A percentile compares a stretch with the other conserved stretches of the same genome.
These are phyloP conservation scores for Catharanthus roseus DNA, from an alignment of 257 asterid genomes.

Conservation along the genomic window DNA sequence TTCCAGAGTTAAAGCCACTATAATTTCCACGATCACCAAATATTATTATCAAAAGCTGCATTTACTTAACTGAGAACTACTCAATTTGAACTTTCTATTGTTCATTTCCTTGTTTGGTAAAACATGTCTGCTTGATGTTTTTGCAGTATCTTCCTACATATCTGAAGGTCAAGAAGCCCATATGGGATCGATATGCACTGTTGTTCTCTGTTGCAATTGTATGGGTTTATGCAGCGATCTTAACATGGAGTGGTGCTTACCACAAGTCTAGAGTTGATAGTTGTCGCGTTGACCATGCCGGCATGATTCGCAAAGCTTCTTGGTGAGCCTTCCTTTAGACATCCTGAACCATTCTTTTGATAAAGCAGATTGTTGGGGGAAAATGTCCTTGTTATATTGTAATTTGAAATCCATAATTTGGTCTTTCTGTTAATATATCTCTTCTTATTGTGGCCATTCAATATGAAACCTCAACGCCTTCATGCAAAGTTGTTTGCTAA, in stretches of 20 bases:
- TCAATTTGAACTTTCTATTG: neutral
- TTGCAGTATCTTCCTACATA: constrained; percentile 56
- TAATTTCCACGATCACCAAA: neutral
- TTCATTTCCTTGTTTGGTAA: neutral
- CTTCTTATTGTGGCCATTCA: neutral
- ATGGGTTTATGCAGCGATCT: constrained; percentile 58
- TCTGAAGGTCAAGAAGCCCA: constrained; percentile 40
- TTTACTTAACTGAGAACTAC: neutral
- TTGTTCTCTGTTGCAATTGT: constrained; percentile 47
- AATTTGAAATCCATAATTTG: neutral
- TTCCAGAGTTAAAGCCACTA: neutral
- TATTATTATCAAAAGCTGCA: neutral
- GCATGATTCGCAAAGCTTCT: constrained; percentile 45
- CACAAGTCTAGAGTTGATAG: constrained; percentile 26
- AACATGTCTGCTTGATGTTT: neutral
- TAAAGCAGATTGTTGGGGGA: neutral
- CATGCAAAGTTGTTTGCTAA: no score
- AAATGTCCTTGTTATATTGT: neutral
- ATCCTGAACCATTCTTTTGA: neutral
- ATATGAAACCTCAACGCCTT: no score
- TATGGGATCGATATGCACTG: constrained; percentile 55
- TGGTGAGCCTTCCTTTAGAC: constrained; percentile 36
- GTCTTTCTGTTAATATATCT: neutral
- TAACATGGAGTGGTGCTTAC: constrained; percentile 62
- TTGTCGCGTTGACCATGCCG: constrained; percentile 52